A percentile compares a stretch with the other conserved stretches of the same genome.
Evolutionary conservation across 2,329 filamentous ascomycete species (phyloP).

Genomic region (Penicillium polonicum): DNA sequence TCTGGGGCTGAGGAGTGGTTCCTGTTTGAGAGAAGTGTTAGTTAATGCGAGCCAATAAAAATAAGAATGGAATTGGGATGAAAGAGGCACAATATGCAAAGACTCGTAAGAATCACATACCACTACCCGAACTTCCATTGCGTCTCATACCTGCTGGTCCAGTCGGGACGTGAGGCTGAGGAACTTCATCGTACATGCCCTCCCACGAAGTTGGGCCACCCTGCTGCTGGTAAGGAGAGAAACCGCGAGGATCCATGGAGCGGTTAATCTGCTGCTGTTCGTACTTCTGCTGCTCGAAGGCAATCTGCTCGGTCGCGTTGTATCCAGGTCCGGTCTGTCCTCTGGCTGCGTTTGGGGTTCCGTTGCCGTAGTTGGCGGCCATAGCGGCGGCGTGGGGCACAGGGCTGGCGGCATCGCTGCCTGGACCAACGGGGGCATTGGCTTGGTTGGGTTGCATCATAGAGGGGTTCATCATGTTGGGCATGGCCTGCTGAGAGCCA

Average conservation of each 20-base stretch:
- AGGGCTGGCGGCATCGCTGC: conserved; percentile 42
- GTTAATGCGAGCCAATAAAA: neutral
- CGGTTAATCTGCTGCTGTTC: conserved; percentile 65
- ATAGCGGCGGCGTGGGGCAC: conserved; percentile 50
- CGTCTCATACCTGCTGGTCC: conserved; percentile 51
- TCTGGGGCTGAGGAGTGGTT: conserved; percentile 46
- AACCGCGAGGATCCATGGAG: conserved; percentile 44
- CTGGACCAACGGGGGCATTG: conserved; percentile 19
- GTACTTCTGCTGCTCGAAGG: conserved; percentile 77
- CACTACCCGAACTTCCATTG: conserved; percentile 42
- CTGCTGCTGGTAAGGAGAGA: conserved; percentile 49
- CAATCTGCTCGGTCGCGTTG: conserved; percentile 69
- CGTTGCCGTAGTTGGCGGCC: conserved; percentile 44
- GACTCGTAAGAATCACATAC: conserved; percentile 36
- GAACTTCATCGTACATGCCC: conserved; percentile 96
- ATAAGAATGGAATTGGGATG: neutral
- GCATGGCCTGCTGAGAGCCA: conserved; percentile 56
- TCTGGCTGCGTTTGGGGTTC: conserved; percentile 20
- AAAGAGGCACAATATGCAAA: conserved; percentile 1
- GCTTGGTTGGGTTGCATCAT: conserved; percentile 60
- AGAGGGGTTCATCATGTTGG: conserved; percentile 64
- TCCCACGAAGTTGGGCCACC: conserved; percentile 86
- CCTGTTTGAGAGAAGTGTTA: conserved; percentile 20
- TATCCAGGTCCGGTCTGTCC: conserved; percentile 53
- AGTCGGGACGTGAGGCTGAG: conserved; percentile 68